These are phyloP conservation scores for Aurinia saxatilis DNA, from an alignment of 345 rosid species.

Conservation along the genomic window DNA sequence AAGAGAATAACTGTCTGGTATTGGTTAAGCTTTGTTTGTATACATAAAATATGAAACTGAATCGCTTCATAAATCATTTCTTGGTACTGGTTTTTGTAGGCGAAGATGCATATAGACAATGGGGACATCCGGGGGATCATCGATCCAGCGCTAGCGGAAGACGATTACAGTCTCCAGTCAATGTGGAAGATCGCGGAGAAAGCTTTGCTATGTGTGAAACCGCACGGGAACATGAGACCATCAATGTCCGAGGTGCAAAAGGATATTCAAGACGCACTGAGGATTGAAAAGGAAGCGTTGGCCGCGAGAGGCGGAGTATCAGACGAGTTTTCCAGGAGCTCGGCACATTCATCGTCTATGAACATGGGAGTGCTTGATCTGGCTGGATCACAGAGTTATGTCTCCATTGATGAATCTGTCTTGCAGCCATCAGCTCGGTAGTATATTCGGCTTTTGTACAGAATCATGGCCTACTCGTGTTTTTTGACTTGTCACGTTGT, in stretches of 20 bases:
- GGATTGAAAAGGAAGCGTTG: constrained; percentile 60
- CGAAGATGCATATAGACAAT: constrained; percentile 86
- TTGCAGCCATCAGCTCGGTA: constrained; percentile 68
- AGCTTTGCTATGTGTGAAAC: constrained; percentile 81
- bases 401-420: constrained; percentile 53
- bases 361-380: constrained; percentile 43
- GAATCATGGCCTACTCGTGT: neutral
- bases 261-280: constrained; percentile 88
- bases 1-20: neutral
- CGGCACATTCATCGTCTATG: constrained; percentile 66
- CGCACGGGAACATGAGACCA: constrained; percentile 93
- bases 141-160: constrained; percentile 46
- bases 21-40: neutral
- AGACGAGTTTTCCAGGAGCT: constrained; percentile 65
- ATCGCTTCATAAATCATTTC: neutral
- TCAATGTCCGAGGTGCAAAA: constrained; percentile 88
- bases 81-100: constrained; percentile 33
- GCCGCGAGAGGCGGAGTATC: constrained; percentile 54
- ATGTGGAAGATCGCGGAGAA: constrained; percentile 99
- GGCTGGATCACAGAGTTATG: constrained; percentile 48
- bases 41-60: neutral
- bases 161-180: constrained; percentile 81
- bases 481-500: constrained; percentile 14
- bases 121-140: constrained; percentile 91
- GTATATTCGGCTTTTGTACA: constrained; percentile 25